Base-by-base conservation (phyloP, 2,329 filamentous ascomycete genomes). In the Colletotrichum spaethianum region DNA sequence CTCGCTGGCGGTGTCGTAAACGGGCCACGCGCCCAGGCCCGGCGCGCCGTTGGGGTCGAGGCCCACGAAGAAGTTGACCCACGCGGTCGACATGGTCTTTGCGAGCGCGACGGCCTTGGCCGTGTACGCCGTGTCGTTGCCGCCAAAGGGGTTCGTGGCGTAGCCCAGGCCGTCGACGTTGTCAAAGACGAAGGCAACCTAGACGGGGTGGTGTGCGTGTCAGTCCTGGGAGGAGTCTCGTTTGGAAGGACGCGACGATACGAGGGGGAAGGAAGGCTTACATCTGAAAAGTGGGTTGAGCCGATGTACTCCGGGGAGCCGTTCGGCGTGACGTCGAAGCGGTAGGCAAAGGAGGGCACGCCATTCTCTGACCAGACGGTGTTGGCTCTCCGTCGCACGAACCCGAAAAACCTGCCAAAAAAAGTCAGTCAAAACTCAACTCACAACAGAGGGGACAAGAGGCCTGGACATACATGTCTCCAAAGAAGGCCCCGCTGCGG, bases 181-280 rank as follows among this genome's bases (percentile, higher is more conserved):
- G 53, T 79, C 76, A 66, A 88, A 86, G n/a, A 82, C 79, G 63
- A 87, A 80, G 8, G 82, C 77, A 26, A 86, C 78, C 66, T 85
- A 1, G 6, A 12, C 20, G 9, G 1, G 3, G 9, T 0, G 8
- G 14, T 36, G 20, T 28, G 56, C 23, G 31, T 36, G 46, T 40
- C 31, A 52, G 60, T 26, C 36, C 28, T 46, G 46, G 7, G 48
- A 7, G 14, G 9, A 28, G 4, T 8, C 14, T 11, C 8, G 4
- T n/a, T n/a, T 36, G 28, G 9, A 38, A 56, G 28, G n/a, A 42
- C 16, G 38, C 23, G 26, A 71, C 9, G 73, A 53, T 40, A 16
- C 33, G n/a, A 26, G 23, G 38, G 26, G n/a, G n/a, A 50, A 40
- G 11, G 9, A 20, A 20, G 1, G 11, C 61, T 52, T 44, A 77